Evolutionary conservation across 768 basidiomycete species (phyloP), one percentile per base, ranked within the genome.

Genomic region (Pluteus cervinus): DNA sequence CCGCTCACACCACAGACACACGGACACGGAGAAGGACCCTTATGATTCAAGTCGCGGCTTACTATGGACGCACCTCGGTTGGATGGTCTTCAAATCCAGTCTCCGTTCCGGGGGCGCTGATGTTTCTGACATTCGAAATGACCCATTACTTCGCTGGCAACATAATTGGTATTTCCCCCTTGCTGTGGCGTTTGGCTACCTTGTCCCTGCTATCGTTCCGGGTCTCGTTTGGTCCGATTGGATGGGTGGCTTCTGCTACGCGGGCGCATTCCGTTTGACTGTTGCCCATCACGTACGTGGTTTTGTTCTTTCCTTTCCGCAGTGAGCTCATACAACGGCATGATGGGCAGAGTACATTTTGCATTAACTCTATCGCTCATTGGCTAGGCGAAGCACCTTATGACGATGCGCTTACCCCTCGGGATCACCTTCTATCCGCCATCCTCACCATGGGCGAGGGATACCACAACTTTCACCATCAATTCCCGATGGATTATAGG

Each of bases 391-490:
- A 77, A 33, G 69, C 85, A 20, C 77, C 87, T 1, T 91, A 89
- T 45, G 88, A 91, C 55, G 85, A 89, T 65, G 78, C 63, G 45
- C 71, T 83, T 52, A 76, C 78, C 23, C 84, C 86, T 29, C 73
- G 83, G 20, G 86, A 90, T 53, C 81, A 84, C 56, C 66, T 89
- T 48, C 53, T 90, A 29, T 89, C 88, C 22, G 87, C 88, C 7
- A 66, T 90, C 46, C 69, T 85, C 41, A 91, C 88, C 3, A 78
- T 89, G 66, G 86, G 87, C 9, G 87, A 91, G 60, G 86, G 86
- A 4, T 89, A 89, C 59, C 87, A 90, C 67, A 89, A 90, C 54
- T 88, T 88, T 58, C 86, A 89, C 57, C 86, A 89, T 54, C 86
- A 91, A 47, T 91, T 89, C 63, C 88, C 87, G 7, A 86, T 82